Evolutionary conservation across 1,284 basidiomycete species (phyloP), one percentile per base, ranked within the genome.

Genomic region (Thelephora terrestris): DNA sequence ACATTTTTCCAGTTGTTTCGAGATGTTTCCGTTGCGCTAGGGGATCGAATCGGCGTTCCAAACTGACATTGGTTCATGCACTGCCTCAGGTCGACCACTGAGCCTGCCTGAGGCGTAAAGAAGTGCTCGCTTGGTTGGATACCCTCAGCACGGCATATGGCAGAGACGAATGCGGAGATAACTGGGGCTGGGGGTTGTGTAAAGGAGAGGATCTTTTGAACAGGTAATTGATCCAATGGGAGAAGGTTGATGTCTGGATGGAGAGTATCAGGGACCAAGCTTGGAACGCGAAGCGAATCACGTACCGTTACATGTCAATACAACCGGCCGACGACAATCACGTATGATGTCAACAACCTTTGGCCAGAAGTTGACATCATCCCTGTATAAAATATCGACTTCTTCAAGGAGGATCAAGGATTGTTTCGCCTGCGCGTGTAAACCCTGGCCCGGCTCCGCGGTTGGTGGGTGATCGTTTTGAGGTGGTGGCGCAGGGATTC

Each of bases 381-480:
- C 91, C 53, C 82, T 84, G 67, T 84, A 99, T 37, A 98, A 69
- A 35, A 98, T 78, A 64, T 99, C 96, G 7, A 91, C 95, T 63
- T 99, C 96, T 64, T 99, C 96, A n/a, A 99, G 69, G 29, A 99
- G 71, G 55, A 99, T 89, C 44, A 96, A 65, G 1, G 91, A 94
- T 66, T 99, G 95, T 43, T 78, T 73, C 45, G 85, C 49, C 10
- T 43, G 43, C 14, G 17, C 39, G 9, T 21, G 25, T 14, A 7
- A 25, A 9, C 4, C 14, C 20, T 20, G 17, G 14, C 14, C 20
- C 10, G 39, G 39, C 12, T 14, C 20, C 49, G 34, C 34, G 17
- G 38, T 24, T 21, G 49, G 32, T 24, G 35, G 18, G 29, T 10
- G 24, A 17, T 42, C 27, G 14, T 32, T 12, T 14, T 32, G 29